phyloP scores from a whole-genome alignment of 169 alveolate genomes.

The Plasmodium berghei region DNA sequence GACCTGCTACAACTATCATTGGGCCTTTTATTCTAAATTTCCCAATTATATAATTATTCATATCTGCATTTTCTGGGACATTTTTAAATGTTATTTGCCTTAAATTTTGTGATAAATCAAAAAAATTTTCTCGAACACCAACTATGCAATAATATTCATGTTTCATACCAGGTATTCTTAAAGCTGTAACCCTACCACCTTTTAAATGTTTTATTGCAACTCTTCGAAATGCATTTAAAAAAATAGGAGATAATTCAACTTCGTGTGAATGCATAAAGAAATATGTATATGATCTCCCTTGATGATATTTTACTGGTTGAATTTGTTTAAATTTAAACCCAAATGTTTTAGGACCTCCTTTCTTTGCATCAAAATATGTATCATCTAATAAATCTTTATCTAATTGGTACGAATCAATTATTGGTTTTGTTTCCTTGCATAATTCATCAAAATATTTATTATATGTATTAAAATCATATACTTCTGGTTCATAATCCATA shows the following conservation, averaged over 20 bases:
- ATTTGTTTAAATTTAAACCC: constrained; percentile 90
- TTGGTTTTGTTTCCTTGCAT: constrained; percentile 54
- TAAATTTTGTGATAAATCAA: constrained; percentile 84
- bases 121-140: constrained; percentile 86
- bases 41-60: constrained; percentile 81
- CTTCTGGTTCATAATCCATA: constrained; percentile 72
- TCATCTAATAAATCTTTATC: constrained; percentile 69
- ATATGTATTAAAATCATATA: constrained; percentile 75
- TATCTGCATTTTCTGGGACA: constrained; percentile 86
- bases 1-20: constrained; percentile 91
- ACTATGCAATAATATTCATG: constrained; percentile 85
- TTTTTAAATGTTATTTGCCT: constrained; percentile 85
- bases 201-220: constrained; percentile 86
- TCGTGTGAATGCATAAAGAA: constrained; percentile 89
- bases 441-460: constrained; percentile 75
- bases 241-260: constrained; percentile 86
- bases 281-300: constrained; percentile 87
- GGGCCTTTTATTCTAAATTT: constrained; percentile 88
- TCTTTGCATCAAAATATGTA: constrained; percentile 74
- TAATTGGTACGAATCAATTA: constrained; percentile 64
- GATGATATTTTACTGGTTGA: constrained; percentile 88
- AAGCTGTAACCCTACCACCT: constrained; percentile 89
- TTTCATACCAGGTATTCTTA: constrained; percentile 86
- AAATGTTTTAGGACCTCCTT: constrained; percentile 82
- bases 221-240: constrained; percentile 88